Base-by-base conservation (phyloP, 2,329 filamentous ascomycete species). In the Paracorniculantispora psalliotae region DNA sequence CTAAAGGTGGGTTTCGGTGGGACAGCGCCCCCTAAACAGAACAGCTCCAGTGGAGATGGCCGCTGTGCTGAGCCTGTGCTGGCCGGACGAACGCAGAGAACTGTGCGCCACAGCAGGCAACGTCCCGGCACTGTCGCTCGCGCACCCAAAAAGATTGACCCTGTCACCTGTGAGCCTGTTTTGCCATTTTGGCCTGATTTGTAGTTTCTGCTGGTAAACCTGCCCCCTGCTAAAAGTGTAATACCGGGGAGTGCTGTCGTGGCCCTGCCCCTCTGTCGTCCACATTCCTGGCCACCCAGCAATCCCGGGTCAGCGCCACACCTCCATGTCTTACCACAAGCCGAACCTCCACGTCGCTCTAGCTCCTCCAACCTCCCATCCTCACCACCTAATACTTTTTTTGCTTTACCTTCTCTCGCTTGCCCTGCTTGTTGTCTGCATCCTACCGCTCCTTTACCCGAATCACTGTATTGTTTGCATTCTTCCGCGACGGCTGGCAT, bases 231-330 rank as follows among this genome's bases (percentile, higher is more conserved):
- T n/a, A n/a, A n/a, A n/a, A n/a, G n/a, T n/a, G n/a, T n/a, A n/a
- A n/a, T n/a, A n/a, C n/a, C n/a, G n/a, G n/a, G n/a, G n/a, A n/a
- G n/a, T n/a, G n/a, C n/a, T n/a, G n/a, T n/a, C n/a, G n/a, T n/a
- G 37, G 17, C 6, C 30, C 30, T 33, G 30, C 12, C 30, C 30
- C 30, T 33, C 30, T 33, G 30, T 6, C 30, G 6, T 33, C 30
- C 12, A 6, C 30, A 33, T 33, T 33, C 30, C 30, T 33, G 12
- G 30, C 30, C 30, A 12, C 30, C 30, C 30, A 33, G 19, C 54
- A 57, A 47, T 37, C 46, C 49, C 35, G 47, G 46, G 3, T 13
- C 46, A 57, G 35, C 54, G 54, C 54, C 54, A 57, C 28, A 35
- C 37, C 41, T 28, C 30, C 53, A 28, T 57, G 54, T 49, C 54